Evolutionary conservation across 192 early-diverging fungal genomes (phyloP), one percentile per base, ranked within the genome.

Genomic region (Coemansia sp.): DNA sequence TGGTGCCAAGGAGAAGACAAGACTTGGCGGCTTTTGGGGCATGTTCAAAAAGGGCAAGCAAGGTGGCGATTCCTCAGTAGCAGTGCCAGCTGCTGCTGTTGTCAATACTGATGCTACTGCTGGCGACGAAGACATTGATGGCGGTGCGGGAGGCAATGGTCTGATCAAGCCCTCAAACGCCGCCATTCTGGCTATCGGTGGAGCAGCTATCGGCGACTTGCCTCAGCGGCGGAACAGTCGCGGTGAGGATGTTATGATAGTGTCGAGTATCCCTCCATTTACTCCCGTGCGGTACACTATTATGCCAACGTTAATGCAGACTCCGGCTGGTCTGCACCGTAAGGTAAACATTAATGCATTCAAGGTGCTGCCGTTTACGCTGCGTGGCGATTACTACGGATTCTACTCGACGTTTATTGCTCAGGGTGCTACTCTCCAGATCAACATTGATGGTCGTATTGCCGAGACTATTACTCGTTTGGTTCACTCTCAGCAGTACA

Each of bases 361-460:
- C 61, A 77, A 80, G 62, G 75, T 73, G 38, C 63, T 85, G 69
- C 83, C 83, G 36, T 85, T 85, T 72, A 79, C 83, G 2, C 47
- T 85, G 68, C 84, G 84, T 31, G 76, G 79, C 36, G 79, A 85
- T 29, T 85, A 79, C 72, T 84, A 86, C 24, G 85, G 81, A 22
- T 86, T 86, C 64, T 86, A 86, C 53, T 76, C 77, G 50, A 83
- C 78, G 10, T 83, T 83, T 62, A 86, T 86, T 57, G 85, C 81
- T 18, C 73, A 83, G 27, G 85, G 81, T 3, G 75, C 81, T 8
- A 83, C 81, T 18, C 73, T 84, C 50, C 81, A 83, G 60, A 78
- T 84, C 53, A 84, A 86, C 64, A 69, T 86, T 7, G 78, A 78
- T 60, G 85, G 81, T 38, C 71, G 75, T 5, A 84, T 80, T 40